These are phyloP conservation scores for Plasmodium fragile DNA, from an alignment of 169 alveolate genomes.

Conservation along the genomic window DNA sequence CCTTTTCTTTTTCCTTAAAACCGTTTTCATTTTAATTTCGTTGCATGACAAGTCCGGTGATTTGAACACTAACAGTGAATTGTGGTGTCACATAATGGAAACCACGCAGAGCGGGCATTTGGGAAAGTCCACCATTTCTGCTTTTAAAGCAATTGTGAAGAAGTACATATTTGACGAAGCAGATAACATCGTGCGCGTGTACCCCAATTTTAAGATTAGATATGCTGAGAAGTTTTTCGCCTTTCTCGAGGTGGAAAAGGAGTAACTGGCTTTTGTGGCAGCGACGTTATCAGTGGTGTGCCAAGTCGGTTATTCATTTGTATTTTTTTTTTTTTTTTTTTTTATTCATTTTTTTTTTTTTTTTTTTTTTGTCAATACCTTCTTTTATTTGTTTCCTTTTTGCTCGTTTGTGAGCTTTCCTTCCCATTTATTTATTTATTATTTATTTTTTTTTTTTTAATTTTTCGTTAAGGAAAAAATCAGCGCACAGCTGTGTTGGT, in stretches of 20 bases:
- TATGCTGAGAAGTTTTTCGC: constrained; percentile 39
- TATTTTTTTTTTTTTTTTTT: too few relatives aligned
- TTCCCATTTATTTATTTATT: background rate
- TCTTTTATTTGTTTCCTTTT: background rate
- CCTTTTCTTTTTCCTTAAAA: constrained; percentile 49
- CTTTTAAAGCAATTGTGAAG: constrained; percentile 48
- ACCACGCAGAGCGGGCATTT: background rate
- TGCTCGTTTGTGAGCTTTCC: background rate
- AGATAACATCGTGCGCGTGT: constrained; percentile 21
- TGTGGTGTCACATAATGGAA: constrained; percentile 35
- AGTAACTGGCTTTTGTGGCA: background rate
- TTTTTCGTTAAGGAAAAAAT: background rate
- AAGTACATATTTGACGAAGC: constrained; percentile 71
- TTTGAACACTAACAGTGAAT: background rate
- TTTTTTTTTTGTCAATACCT: too few relatives aligned
- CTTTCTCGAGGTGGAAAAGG: constrained; percentile 11
- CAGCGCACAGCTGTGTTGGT: background rate
- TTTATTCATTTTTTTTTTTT: background rate
- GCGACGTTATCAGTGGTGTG: background rate
- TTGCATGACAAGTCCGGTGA: constrained; percentile 12
- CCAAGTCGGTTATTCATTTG: background rate
- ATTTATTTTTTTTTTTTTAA: background rate
- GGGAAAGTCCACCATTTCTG: background rate
- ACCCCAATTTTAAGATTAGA: constrained; percentile 55
- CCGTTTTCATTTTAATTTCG: constrained; percentile 58